Percentiles rank a stretch among this genome's conserved stretches.
Evolutionary conservation across 2,329 filamentous ascomycete species (phyloP).

Genomic region (Aspergillus candidus): DNA sequence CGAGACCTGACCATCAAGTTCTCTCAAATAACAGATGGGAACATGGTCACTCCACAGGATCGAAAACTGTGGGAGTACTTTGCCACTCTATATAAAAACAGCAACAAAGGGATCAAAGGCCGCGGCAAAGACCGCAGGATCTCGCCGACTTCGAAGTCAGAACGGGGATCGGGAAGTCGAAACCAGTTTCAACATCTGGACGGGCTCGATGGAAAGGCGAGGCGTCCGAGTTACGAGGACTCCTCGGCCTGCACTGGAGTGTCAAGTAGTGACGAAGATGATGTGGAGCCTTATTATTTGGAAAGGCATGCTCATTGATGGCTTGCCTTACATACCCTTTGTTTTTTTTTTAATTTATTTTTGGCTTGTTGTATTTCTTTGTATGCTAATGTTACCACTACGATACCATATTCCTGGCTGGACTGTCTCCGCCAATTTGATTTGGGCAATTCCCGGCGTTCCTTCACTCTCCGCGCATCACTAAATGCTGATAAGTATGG

Average conservation of each 20-base stretch:
- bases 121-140: constrained; percentile 70
- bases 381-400: constrained; percentile 5
- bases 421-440: neutral
- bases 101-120: constrained; percentile 97
- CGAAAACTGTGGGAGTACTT: constrained; percentile 81
- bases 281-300: constrained; percentile 23
- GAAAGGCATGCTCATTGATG: constrained; percentile 17
- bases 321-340: neutral
- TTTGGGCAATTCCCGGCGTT: neutral
- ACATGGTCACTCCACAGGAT: constrained; percentile 61
- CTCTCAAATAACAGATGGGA: constrained; percentile 54
- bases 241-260: constrained; percentile 25
- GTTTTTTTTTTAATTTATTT: neutral
- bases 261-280: constrained; percentile 31
- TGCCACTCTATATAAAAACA: constrained; percentile 85
- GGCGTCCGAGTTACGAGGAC: constrained; percentile 23
- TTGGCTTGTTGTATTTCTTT: constrained; percentile 1
- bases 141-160: constrained; percentile 25
- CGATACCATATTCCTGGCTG: constrained; percentile 13
- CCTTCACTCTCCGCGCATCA: too few relatives aligned
- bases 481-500: too few relatives aligned
- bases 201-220: constrained; percentile 22
- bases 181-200: constrained; percentile 17
- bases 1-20: constrained; percentile 66
- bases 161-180: constrained; percentile 5